Conservation (phyloP, 2,329 filamentous ascomycete species). For the Moelleriella libera region DNA sequence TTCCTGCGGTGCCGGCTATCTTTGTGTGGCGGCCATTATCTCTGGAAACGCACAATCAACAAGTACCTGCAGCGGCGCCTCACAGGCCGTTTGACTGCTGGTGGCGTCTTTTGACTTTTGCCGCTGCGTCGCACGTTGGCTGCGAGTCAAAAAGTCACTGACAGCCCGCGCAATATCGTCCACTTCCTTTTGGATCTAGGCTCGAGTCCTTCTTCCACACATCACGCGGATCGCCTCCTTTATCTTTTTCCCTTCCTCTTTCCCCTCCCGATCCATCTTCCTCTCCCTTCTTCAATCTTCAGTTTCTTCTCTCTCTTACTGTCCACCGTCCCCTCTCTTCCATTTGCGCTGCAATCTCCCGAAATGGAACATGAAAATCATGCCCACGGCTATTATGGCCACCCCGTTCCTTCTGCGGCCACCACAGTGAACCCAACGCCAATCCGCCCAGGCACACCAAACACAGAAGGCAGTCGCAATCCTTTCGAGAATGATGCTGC, state of each 20-base stretch:
- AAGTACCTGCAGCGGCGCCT: not conserved
- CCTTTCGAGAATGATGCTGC: slow-evolving; percentile 27
- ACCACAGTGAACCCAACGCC: slow-evolving; percentile 25
- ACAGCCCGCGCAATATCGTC: not conserved
- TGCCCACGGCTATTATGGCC: slow-evolving; percentile 11
- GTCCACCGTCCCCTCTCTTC: not conserved
- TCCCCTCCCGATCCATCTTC: not conserved
- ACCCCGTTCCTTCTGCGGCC: slow-evolving; percentile 17
- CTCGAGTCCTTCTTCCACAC: not conserved
- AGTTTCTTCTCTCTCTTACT: not conserved
- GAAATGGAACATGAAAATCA: slow-evolving; percentile 16
- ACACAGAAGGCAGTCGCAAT: slow-evolving; percentile 22
- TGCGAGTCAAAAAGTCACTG: not conserved
- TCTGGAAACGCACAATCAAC: too few relatives aligned
- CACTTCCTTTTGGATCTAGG: not conserved
- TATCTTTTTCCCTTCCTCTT: not conserved
- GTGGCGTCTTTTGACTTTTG: not conserved
- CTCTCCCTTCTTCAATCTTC: not conserved
- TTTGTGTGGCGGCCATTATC: too few relatives aligned
- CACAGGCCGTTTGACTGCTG: not conserved
- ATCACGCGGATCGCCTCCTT: too few relatives aligned
- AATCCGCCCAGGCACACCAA: slow-evolving; percentile 26
- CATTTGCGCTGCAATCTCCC: too few relatives aligned
- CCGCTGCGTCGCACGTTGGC: not conserved
- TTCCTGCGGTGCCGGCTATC: too few relatives aligned